phyloP scores from a whole-genome alignment of 768 basidiomycete species.

The Trametes sanguinea region DNA sequence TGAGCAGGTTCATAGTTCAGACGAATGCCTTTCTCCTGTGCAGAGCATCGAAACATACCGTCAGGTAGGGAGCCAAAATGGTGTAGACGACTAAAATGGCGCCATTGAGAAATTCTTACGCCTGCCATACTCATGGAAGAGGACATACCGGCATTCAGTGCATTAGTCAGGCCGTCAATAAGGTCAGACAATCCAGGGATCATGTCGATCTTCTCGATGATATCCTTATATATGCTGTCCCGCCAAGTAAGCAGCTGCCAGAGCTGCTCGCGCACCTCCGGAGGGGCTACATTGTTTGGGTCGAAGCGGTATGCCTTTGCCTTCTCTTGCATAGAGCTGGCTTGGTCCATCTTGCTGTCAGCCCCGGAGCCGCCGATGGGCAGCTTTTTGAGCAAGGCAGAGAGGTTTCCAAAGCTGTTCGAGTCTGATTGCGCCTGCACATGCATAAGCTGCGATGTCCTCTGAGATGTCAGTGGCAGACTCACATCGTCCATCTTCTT shows the following conservation, averaged over 20 bases:
- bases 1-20: slow-evolving; percentile 25
- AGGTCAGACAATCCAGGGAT: slow-evolving; percentile 61
- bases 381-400: slow-evolving; percentile 51
- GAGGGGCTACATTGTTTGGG: slow-evolving; percentile 61
- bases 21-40: background rate
- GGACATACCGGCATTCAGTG: slow-evolving; percentile 63
- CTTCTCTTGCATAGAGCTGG: slow-evolving; percentile 54
- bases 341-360: slow-evolving; percentile 52
- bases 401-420: slow-evolving; percentile 39
- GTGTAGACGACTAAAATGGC: slow-evolving; percentile 56
- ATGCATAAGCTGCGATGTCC: background rate
- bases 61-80: slow-evolving; percentile 64
- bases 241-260: slow-evolving; percentile 63
- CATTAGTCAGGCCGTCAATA: slow-evolving; percentile 62
- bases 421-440: slow-evolving; percentile 36
- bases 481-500: slow-evolving; percentile 48
- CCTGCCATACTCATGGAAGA: background rate
- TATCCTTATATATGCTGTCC: slow-evolving; percentile 56
- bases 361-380: slow-evolving; percentile 48
- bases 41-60: slow-evolving; percentile 37
- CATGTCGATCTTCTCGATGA: slow-evolving; percentile 60
- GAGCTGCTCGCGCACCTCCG: slow-evolving; percentile 60
- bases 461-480: background rate
- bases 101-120: too few relatives aligned
- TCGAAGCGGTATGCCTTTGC: slow-evolving; percentile 64